phyloP scores from a whole-genome alignment of 768 basidiomycete species.

The Daedaleopsis sinensis region DNA sequence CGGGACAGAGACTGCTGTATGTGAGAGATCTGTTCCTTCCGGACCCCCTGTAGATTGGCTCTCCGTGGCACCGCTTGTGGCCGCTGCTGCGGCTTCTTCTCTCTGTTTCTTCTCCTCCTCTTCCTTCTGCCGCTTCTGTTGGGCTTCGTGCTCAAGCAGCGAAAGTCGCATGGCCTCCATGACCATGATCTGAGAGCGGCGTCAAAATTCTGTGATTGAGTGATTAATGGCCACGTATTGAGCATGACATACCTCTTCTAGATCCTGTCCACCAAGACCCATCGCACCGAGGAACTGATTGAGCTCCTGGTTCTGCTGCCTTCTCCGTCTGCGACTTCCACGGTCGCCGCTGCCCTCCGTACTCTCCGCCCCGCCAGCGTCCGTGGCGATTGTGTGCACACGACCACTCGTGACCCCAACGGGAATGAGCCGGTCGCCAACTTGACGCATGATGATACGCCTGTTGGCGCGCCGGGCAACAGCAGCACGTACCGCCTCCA shows the following conservation, averaged over 20 bases:
- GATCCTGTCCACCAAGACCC: constrained; percentile 81
- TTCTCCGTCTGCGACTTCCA: constrained; percentile 58
- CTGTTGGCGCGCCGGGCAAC: constrained; percentile 94
- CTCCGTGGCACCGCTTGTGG: constrained; percentile 27
- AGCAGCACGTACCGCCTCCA: constrained; percentile 93
- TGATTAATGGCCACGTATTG: background rate
- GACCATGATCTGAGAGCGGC: constrained; percentile 77
- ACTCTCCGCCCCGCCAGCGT: constrained; percentile 53
- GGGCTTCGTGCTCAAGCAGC: constrained; percentile 92
- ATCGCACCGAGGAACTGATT: constrained; percentile 63
- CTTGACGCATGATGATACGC: constrained; percentile 97
- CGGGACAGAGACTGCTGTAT: too few species aligned
- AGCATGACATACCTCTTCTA: constrained; percentile 72
- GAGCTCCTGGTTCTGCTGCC: constrained; percentile 60
- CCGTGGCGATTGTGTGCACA: constrained; percentile 65
- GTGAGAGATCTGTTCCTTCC: background rate
- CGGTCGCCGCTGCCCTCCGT: constrained; percentile 39
- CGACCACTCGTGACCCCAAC: constrained; percentile 94
- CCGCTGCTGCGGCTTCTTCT: constrained; percentile 29
- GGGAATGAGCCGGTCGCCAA: constrained; percentile 95
- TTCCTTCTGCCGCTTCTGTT: constrained; percentile 76
- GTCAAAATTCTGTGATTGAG: background rate
- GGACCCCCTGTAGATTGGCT: background rate
- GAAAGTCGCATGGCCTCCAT: constrained; percentile 99
- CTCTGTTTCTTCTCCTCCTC: constrained; percentile 60